These are phyloP conservation scores for Boletus patriciae DNA, from an alignment of 768 basidiomycete species.

Conservation along the genomic window DNA sequence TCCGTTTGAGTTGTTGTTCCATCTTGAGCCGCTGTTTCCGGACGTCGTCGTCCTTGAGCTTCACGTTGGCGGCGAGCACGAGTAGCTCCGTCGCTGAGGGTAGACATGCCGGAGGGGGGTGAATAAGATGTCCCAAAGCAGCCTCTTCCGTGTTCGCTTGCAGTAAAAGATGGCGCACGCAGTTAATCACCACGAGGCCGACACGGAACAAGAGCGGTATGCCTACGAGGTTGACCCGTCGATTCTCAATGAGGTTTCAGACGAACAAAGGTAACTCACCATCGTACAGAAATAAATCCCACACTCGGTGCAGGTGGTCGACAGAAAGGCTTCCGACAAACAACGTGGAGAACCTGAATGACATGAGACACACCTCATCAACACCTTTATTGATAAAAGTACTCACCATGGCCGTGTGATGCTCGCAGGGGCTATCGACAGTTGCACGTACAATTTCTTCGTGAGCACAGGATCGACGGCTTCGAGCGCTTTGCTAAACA, in stretches of 20 bases:
- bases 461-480: constrained; percentile 55
- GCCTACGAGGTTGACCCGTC: constrained; percentile 42
- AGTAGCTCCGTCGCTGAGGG: constrained; percentile 63
- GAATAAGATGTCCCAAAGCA: constrained; percentile 49
- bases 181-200: constrained; percentile 61
- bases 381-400: neutral
- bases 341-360: constrained; percentile 64
- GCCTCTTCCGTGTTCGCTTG: constrained; percentile 48
- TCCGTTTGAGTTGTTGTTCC: constrained; percentile 69
- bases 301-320: constrained; percentile 68
- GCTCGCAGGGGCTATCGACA: constrained; percentile 55
- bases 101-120: constrained; percentile 52
- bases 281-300: constrained; percentile 83
- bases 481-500: constrained; percentile 74
- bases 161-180: constrained; percentile 59
- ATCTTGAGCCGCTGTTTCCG: constrained; percentile 74
- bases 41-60: constrained; percentile 78
- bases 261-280: constrained; percentile 42
- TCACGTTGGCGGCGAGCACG: constrained; percentile 58
- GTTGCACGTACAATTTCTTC: constrained; percentile 64
- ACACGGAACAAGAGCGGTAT: constrained; percentile 73
- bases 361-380: neutral
- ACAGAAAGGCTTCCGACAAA: constrained; percentile 67
- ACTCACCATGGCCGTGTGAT: constrained; percentile 66
- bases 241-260: neutral